Percentiles rank a stretch among this genome's conserved stretches.
Conservation (phyloP, 306 rosid genomes). For the Urtica urens region DNA sequence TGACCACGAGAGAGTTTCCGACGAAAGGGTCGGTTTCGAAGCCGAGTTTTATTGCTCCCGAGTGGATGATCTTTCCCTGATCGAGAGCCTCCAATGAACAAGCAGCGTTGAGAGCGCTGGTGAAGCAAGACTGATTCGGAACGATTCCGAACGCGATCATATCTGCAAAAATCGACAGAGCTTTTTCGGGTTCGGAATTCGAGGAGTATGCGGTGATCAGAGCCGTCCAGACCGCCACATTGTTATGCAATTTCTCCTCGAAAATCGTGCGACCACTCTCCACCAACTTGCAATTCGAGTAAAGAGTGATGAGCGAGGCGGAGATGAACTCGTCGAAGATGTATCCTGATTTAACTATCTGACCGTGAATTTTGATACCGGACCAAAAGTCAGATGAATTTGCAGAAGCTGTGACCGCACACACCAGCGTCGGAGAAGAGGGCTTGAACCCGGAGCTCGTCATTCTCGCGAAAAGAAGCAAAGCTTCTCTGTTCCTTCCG, state of each 20-base stretch:
- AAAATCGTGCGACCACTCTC: conserved; percentile 34
- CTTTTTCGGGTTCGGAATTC: conserved; percentile 35
- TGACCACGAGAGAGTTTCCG: conserved; percentile 58
- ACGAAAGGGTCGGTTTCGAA: conserved; percentile 44
- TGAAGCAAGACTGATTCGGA: conserved; percentile 77
- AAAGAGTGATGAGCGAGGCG: conserved; percentile 67
- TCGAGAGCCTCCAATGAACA: conserved; percentile 68
- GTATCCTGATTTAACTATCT: conserved; percentile 37
- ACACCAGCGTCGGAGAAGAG: conserved; percentile 43
- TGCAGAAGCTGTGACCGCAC: conserved; percentile 60
- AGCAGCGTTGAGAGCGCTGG: conserved; percentile 81
- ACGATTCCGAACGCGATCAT: conserved; percentile 32
- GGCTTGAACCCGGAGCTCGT: conserved; percentile 24
- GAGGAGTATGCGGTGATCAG: conserved; percentile 64
- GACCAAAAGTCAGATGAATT: conserved; percentile 20
- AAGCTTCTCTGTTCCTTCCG: conserved; percentile 52
- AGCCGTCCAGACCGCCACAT: conserved; percentile 82
- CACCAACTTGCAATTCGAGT: conserved; percentile 48
- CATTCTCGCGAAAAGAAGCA: conserved; percentile 46
- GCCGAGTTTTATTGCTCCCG: conserved; percentile 39
- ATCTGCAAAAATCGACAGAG: conserved; percentile 44
- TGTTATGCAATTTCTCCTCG: conserved; percentile 27
- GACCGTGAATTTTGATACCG: conserved; percentile 61
- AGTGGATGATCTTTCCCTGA: conserved; percentile 48
- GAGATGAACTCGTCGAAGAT: conserved; percentile 44